Evolutionary conservation across 805 yeast genomes (phyloP).

Genomic region (Blastobotrys americana): DNA sequence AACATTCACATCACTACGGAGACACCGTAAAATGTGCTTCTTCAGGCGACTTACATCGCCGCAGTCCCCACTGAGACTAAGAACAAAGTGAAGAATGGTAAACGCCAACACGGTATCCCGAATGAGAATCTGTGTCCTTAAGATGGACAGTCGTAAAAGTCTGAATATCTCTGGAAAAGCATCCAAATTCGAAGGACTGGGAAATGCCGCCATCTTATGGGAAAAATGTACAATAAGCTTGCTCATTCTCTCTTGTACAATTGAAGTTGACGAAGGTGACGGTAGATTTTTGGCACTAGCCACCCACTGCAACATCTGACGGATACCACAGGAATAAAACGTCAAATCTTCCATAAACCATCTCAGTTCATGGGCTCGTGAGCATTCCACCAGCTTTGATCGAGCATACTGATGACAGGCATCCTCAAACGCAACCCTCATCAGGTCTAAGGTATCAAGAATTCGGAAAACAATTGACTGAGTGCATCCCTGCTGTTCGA

Average conservation of each 20-base stretch:
- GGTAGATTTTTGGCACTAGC: neutral
- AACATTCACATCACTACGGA: slow-evolving; percentile 6
- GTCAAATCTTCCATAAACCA: slow-evolving; percentile 5
- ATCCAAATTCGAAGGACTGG: slow-evolving; percentile 8
- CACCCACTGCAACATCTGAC: slow-evolving; percentile 2
- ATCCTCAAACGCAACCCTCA: slow-evolving; percentile 4
- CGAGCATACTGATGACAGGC: neutral
- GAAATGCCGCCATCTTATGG: slow-evolving; percentile 7
- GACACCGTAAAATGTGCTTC: slow-evolving; percentile 5
- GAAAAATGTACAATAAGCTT: neutral
- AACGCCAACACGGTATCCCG: slow-evolving; percentile 16
- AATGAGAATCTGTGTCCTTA: slow-evolving; percentile 13
- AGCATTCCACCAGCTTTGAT: neutral
- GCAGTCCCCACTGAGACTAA: slow-evolving; percentile 12
- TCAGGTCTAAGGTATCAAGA: slow-evolving; percentile 3
- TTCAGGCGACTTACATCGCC: slow-evolving; percentile 14
- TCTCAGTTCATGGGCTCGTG: neutral
- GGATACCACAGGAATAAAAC: neutral
- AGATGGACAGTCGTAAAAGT: slow-evolving; percentile 14
- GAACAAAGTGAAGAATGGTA: slow-evolving; percentile 13
- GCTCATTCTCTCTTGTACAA: neutral
- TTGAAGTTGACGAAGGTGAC: neutral
- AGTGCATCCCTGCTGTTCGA: neutral
- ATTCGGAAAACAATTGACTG: neutral
- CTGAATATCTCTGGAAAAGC: slow-evolving; percentile 17